phyloP scores from a whole-genome alignment of 2,329 filamentous ascomycete species.

The Diaporthe destruens region DNA sequence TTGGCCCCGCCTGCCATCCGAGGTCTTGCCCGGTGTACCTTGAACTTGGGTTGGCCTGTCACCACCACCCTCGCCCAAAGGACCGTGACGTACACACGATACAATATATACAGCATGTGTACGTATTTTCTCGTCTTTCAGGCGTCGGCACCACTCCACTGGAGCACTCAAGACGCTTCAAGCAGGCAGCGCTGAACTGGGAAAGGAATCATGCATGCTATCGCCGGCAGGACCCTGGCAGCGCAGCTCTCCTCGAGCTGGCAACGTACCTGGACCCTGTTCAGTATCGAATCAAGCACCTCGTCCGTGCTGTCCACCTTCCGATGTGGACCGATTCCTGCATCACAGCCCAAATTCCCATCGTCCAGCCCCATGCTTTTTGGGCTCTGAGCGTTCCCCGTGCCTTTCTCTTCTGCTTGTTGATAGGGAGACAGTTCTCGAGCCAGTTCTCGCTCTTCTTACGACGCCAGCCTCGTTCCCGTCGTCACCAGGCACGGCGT shows the following conservation, averaged over 20 bases:
- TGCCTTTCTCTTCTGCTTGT: background rate
- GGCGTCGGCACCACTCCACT: background rate
- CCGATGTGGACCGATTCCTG: constrained; percentile 15
- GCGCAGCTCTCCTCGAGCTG: background rate
- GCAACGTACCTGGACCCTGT: constrained; percentile 27
- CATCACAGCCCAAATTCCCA: constrained; percentile 8
- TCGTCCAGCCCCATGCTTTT: background rate
- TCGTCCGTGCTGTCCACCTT: constrained; percentile 9
- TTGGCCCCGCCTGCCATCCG: background rate
- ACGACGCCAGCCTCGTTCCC: background rate
- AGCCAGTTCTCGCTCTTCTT: constrained; percentile 5
- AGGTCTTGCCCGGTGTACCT: constrained; percentile 6
- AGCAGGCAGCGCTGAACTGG: constrained; percentile 20
- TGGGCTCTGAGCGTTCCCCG: background rate
- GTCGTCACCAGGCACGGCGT: background rate
- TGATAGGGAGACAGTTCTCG: constrained; percentile 7
- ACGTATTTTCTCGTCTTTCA: background rate
- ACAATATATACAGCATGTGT: background rate
- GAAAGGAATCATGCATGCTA: constrained; percentile 7
- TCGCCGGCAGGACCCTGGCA: constrained; percentile 18
- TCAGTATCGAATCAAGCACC: constrained; percentile 5
- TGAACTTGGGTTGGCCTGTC: constrained; percentile 10
- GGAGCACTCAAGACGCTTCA: background rate
- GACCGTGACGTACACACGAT: no score
- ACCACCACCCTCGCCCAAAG: no score